phyloP scores from a whole-genome alignment of 352 stramenopile genomes.

The Globisporangium solare region DNA sequence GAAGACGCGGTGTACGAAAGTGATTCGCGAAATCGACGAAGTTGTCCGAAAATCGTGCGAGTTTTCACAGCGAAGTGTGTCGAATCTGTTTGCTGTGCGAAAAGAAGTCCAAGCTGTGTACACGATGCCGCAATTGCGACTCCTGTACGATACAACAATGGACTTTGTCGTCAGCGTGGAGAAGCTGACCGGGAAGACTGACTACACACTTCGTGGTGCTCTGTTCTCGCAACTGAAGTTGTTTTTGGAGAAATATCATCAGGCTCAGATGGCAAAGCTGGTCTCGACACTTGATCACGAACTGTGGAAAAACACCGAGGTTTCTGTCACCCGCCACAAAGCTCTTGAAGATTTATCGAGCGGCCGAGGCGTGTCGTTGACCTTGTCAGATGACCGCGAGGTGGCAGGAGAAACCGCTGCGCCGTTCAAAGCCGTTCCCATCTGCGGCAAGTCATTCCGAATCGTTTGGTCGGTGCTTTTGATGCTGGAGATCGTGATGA shows the following conservation, averaged over 20 bases:
- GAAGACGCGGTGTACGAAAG: slow-evolving; percentile 59
- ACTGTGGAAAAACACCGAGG: slow-evolving; percentile 92
- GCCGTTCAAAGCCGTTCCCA: slow-evolving; percentile 78
- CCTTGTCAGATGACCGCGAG: slow-evolving; percentile 62
- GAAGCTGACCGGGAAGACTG: slow-evolving; percentile 86
- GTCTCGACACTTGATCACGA: slow-evolving; percentile 94
- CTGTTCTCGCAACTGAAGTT: slow-evolving; percentile 93
- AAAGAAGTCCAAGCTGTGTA: slow-evolving; percentile 86
- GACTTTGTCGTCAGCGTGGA: slow-evolving; percentile 92
- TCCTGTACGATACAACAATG: slow-evolving; percentile 93
- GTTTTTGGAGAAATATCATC: slow-evolving; percentile 94
- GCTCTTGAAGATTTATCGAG: slow-evolving; percentile 89
- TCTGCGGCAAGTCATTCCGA: slow-evolving; percentile 92
- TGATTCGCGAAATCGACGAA: slow-evolving; percentile 84
- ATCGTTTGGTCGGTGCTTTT: slow-evolving; percentile 95
- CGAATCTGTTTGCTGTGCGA: slow-evolving; percentile 81
- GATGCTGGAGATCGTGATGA: slow-evolving; percentile 95
- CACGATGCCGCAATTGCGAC: slow-evolving; percentile 90
- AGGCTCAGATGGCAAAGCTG: slow-evolving; percentile 89
- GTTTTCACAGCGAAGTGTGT: slow-evolving; percentile 83
- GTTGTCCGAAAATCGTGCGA: slow-evolving; percentile 83
- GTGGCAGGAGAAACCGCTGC: slow-evolving; percentile 56
- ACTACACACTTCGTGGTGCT: slow-evolving; percentile 90
- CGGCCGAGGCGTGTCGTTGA: slow-evolving; percentile 81
- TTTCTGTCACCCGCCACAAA: slow-evolving; percentile 88